Percentiles rank a stretch among this genome's conserved stretches.
These are phyloP conservation scores for Adansonia madagascariensis DNA, from an alignment of 441 rosid genomes.

Conservation along the genomic window DNA sequence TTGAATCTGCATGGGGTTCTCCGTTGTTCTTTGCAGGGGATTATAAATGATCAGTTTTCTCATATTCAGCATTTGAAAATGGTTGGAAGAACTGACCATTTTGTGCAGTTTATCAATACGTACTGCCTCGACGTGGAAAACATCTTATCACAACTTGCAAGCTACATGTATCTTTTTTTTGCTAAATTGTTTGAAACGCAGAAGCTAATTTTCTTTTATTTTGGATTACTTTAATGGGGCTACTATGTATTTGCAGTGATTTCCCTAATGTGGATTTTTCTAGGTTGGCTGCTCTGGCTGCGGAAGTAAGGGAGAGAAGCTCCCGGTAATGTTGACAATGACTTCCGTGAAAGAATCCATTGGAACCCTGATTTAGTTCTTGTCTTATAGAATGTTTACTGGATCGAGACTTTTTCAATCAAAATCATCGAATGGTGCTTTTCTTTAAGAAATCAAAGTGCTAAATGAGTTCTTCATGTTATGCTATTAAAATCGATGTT, in stretches of 20 bases:
- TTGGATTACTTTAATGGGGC: conserved; percentile 15
- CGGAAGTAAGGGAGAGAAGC: conserved; percentile 45
- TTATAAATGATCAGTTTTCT: conserved; percentile 42
- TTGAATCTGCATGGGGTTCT: background rate
- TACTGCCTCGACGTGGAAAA: conserved; percentile 44
- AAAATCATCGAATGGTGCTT: background rate
- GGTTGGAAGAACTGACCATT: conserved; percentile 42
- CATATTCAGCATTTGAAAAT: conserved; percentile 41
- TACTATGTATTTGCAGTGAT: conserved; percentile 36
- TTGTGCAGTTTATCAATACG: conserved; percentile 41
- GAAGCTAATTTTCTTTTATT: background rate
- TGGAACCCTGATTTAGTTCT: background rate
- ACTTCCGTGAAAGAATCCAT: conserved; percentile 2
- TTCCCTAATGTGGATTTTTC: conserved; percentile 42
- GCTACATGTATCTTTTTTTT: conserved; percentile 34
- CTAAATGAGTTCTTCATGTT: background rate
- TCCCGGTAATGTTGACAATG: conserved; percentile 39
- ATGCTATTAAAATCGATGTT: background rate
- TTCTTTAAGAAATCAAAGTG: background rate
- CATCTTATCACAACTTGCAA: conserved; percentile 41
- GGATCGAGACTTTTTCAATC: background rate
- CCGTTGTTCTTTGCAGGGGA: conserved; percentile 40
- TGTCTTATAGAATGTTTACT: background rate
- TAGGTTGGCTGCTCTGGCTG: conserved; percentile 38
- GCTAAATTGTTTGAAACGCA: background rate